Conservation (phyloP, 2,329 filamentous ascomycete species). For the Remersonia thermophila region DNA sequence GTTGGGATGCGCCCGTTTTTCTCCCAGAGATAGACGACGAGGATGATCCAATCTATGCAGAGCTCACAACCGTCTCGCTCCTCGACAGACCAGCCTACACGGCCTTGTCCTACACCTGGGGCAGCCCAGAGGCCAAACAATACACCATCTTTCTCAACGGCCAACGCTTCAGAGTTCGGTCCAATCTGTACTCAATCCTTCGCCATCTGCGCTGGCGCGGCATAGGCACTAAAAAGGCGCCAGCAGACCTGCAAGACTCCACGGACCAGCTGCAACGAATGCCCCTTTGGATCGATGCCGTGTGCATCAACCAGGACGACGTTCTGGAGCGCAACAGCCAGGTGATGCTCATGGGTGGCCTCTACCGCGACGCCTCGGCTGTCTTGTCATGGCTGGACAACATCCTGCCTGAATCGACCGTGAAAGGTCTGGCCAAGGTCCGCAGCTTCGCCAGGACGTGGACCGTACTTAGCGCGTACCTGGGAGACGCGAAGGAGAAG, state of each 20-base stretch:
- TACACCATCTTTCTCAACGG: constrained; percentile 1
- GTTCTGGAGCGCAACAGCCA: constrained; percentile 1
- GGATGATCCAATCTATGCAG: not conserved
- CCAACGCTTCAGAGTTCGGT: not conserved
- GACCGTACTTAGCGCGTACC: not conserved
- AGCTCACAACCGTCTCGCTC: not conserved
- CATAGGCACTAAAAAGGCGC: not conserved
- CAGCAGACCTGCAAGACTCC: not conserved
- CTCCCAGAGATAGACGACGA: not conserved
- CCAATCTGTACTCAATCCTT: constrained; percentile 1
- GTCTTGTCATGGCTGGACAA: constrained; percentile 1
- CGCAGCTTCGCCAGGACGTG: not conserved
- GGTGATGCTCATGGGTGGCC: constrained; percentile 3
- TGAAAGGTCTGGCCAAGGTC: not conserved
- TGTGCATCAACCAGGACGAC: constrained; percentile 6
- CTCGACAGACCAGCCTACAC: not conserved
- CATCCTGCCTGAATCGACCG: not conserved
- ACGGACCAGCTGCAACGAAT: not conserved
- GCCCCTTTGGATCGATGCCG: constrained; percentile 4
- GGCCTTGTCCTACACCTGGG: constrained; percentile 6
- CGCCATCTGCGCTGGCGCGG: not conserved
- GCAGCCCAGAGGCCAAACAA: not conserved
- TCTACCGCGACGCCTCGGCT: not conserved
- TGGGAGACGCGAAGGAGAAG: too few relatives aligned
- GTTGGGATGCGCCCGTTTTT: too few relatives aligned